Percentiles rank a stretch among this genome's conserved stretches.
Conservation (phyloP, 108 stramenopile species). For the Cylindrotheca closterium region DNA sequence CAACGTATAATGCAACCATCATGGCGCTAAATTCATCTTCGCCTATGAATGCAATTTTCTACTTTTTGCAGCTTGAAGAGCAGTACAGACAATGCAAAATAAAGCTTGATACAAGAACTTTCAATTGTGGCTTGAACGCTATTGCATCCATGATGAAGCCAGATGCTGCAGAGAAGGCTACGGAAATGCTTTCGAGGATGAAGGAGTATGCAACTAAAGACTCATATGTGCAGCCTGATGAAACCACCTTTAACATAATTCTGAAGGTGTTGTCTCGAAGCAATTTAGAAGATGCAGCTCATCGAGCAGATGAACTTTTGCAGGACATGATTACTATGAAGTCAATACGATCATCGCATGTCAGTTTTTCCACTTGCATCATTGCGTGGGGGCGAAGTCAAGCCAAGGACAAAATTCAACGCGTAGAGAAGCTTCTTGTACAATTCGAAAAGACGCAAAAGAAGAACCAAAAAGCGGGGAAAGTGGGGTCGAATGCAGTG, state of each 20-base stretch:
- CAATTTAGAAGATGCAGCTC: slow-evolving; percentile 16
- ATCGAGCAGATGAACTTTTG: slow-evolving; percentile 22
- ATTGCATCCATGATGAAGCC: slow-evolving; percentile 33
- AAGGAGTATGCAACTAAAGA: slow-evolving; percentile 19
- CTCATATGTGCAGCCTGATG: slow-evolving; percentile 16
- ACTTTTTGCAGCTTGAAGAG: slow-evolving; percentile 32
- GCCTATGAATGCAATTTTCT: slow-evolving; percentile 16
- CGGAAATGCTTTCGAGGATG: slow-evolving; percentile 25
- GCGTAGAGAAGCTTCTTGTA: slow-evolving; percentile 16
- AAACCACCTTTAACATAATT: slow-evolving; percentile 28
- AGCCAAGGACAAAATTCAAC: slow-evolving; percentile 16
- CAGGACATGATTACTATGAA: slow-evolving; percentile 16
- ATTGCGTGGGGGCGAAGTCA: slow-evolving; percentile 39
- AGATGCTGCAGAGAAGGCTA: slow-evolving; percentile 19
- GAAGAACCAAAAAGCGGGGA: not conserved
- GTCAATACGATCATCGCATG: slow-evolving; percentile 8
- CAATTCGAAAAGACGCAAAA: slow-evolving; percentile 4
- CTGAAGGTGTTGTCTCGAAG: slow-evolving; percentile 38
- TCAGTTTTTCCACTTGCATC: slow-evolving; percentile 24
- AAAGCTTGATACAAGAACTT: slow-evolving; percentile 24
- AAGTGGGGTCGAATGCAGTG: slow-evolving; percentile 6
- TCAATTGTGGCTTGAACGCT: slow-evolving; percentile 29
- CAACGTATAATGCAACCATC: slow-evolving; percentile 19
- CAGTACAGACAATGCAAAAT: slow-evolving; percentile 17
- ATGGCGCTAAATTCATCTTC: slow-evolving; percentile 20